Evolutionary conservation across 1,284 basidiomycete genomes (phyloP), one percentile per base, ranked within the genome.

Genomic region (Meira nashicola): DNA sequence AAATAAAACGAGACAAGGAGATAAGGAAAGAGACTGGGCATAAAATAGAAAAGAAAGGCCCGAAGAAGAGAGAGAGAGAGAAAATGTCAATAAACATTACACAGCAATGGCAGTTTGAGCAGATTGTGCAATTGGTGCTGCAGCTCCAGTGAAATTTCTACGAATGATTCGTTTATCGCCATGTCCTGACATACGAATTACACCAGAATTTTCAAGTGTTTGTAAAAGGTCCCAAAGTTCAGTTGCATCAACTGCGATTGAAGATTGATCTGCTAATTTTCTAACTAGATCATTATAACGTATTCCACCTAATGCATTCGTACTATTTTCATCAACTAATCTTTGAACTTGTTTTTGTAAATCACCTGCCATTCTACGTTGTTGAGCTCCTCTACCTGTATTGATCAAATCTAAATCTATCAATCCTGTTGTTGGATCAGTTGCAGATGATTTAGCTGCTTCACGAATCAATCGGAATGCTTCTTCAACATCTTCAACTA

Each of bases 341-440:
- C 58, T 57, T n/a, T 75, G 55, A 39, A 76, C 60, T 62, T 77
- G 73, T 40, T 65, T 57, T 21, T 71, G 62, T 53, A 77, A 59
- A 49, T 77, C 76, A 39, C 74, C 71, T 7, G 71, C 75, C 19
- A 76, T 59, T 53, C 67, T 70, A 61, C 92, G 83, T 80, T 93
- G 88, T 38, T 90, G 87, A 62, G 85, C 82, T 2, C 90, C 91
- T 23, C 90, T 90, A 5, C 94, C 94, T 0, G 92, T 95, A 77
- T 92, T 94, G 74, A 98, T 86, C 71, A 98, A 80, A 62, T 94
- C 91, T 84, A 98, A 88, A 78, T 98, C 94, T 74, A 97, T 92
- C 82, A 91, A 88, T 57, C 93, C 93, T 1, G 93, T 97, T 38
- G 89, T 83, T 8, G 93, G 93, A 79, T 97, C 94, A 9, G 79